These are phyloP conservation scores for Phytophthora ohioensis DNA, from an alignment of 352 stramenopile genomes.

Conservation along the genomic window DNA sequence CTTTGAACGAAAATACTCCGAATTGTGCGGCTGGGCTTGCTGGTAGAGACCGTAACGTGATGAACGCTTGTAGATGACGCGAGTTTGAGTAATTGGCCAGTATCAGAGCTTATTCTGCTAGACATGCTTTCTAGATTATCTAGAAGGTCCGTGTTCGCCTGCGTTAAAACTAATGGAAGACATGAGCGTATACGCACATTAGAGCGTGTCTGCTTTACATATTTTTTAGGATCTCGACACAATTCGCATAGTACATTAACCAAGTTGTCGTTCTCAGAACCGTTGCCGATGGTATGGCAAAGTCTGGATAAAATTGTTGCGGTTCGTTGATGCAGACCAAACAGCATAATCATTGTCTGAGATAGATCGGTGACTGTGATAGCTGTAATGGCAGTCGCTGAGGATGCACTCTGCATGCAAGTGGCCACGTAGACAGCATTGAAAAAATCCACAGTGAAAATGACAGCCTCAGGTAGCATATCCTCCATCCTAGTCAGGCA, in stretches of 20 bases:
- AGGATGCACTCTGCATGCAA: slow-evolving; percentile 33
- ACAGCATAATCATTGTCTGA: slow-evolving; percentile 25
- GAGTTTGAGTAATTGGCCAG: background rate
- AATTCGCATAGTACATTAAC: background rate
- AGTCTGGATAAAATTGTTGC: slow-evolving; percentile 12
- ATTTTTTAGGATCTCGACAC: slow-evolving; percentile 13
- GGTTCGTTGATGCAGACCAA: slow-evolving; percentile 10
- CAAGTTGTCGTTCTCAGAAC: background rate
- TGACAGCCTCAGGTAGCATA: slow-evolving; percentile 28
- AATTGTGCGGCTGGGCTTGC: background rate
- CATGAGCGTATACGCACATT: background rate
- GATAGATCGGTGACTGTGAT: slow-evolving; percentile 26
- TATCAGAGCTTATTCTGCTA: background rate
- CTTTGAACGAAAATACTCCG: slow-evolving; percentile 16
- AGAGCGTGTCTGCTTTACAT: background rate
- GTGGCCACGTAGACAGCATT: slow-evolving; percentile 36
- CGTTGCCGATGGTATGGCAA: background rate
- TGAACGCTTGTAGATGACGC: slow-evolving; percentile 4
- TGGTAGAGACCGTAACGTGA: background rate
- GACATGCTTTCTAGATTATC: slow-evolving; percentile 5
- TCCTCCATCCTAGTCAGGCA: slow-evolving; percentile 25
- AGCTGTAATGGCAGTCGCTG: slow-evolving; percentile 9
- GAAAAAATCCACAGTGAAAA: slow-evolving; percentile 40
- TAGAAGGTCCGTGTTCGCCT: background rate
- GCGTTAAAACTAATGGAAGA: background rate